Conservation (phyloP, 805 yeast species). For the Yarrowia sp. region DNA sequence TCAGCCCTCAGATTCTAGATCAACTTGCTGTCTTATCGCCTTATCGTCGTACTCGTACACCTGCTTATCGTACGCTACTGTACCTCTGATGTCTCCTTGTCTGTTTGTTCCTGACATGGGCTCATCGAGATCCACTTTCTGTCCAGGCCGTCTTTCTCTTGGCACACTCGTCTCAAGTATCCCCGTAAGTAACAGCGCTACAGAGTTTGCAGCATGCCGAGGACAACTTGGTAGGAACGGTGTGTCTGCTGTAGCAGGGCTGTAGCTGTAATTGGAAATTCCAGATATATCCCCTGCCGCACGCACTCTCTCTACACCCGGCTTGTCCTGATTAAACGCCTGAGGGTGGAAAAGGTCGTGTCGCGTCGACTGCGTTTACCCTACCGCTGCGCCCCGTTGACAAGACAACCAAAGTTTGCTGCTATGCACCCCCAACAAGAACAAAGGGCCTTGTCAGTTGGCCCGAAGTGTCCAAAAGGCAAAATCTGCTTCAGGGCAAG, state of each 20-base stretch:
- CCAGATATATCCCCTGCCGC: too few relatives aligned
- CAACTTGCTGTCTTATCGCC: too few relatives aligned
- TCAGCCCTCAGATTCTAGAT: too few relatives aligned
- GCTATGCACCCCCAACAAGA: conserved; percentile 14
- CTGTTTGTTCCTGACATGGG: background rate
- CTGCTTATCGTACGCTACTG: too few relatives aligned
- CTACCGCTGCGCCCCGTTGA: conserved; percentile 22
- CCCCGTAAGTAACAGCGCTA: background rate
- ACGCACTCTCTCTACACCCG: background rate
- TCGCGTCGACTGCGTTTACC: conserved; percentile 2
- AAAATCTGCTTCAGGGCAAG: background rate
- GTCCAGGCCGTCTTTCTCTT: conserved; percentile 13
- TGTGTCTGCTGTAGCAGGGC: too few relatives aligned
- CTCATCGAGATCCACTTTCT: conserved; percentile 11
- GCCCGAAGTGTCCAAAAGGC: background rate
- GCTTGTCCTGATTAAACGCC: background rate
- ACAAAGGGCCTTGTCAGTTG: background rate
- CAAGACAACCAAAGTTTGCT: background rate
- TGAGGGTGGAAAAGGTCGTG: background rate
- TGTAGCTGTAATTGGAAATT: too few relatives aligned
- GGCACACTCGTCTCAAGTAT: conserved; percentile 13
- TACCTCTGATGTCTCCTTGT: background rate
- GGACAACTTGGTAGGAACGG: too few relatives aligned
- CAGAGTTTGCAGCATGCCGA: background rate
- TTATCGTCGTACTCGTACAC: too few relatives aligned